phyloP scores from a whole-genome alignment of 225 moss, liverwort and hornwort species.

The Neckera pumila region DNA sequence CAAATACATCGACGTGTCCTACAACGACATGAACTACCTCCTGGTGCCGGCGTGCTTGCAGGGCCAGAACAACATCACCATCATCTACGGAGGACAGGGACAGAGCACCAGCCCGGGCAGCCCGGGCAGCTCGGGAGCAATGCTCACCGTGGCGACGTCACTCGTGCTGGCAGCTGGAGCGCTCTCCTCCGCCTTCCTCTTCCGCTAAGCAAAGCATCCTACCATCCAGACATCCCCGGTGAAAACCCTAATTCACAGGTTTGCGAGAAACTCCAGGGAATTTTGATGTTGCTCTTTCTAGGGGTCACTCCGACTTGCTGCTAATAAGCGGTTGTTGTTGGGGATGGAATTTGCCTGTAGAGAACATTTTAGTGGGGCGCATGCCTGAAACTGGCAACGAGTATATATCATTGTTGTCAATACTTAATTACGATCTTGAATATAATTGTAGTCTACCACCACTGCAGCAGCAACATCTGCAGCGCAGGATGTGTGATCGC shows the following conservation, averaged over 20 bases:
- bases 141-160: slow-evolving; percentile 1
- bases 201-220: not conserved
- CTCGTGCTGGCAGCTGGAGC: slow-evolving; percentile 3
- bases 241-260: not conserved
- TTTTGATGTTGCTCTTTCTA: slow-evolving; percentile 6
- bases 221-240: not conserved
- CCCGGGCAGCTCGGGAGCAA: not conserved
- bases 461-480: not conserved
- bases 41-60: slow-evolving; percentile 26
- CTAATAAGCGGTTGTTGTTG: not conserved
- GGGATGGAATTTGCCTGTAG: not conserved
- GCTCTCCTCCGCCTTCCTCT: slow-evolving; percentile 1
- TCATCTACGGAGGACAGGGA: slow-evolving; percentile 17
- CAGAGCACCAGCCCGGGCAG: slow-evolving; percentile 32
- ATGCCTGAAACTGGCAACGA: not conserved
- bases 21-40: slow-evolving; percentile 37
- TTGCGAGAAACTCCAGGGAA: not conserved
- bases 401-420: not conserved
- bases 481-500: slow-evolving; percentile 1
- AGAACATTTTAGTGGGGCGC: not conserved
- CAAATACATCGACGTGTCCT: slow-evolving; percentile 42
- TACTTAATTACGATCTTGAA: not conserved
- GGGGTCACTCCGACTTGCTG: not conserved
- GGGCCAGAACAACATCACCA: slow-evolving; percentile 17
- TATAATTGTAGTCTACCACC: not conserved